A percentile compares a stretch with the other conserved stretches of the same genome.
phyloP scores from a whole-genome alignment of 2,329 filamentous ascomycete species.

The Xylariaceae sp. region DNA sequence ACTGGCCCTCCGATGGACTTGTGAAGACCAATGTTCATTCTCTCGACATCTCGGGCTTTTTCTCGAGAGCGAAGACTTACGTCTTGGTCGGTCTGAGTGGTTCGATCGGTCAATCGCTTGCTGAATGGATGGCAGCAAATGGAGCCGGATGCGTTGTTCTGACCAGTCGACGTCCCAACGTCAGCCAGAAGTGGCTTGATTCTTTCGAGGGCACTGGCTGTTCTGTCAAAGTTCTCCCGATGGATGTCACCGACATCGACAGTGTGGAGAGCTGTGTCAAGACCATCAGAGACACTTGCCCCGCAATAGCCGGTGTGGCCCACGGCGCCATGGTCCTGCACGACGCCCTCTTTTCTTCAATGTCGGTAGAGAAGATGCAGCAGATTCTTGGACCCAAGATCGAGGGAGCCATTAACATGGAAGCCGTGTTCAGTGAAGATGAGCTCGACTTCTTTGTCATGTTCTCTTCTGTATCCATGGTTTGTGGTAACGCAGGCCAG shows the following conservation, averaged over 20 bases:
- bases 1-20: constrained; percentile 3
- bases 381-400: constrained; percentile 33
- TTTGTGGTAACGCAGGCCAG: constrained; percentile 13
- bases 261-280: constrained; percentile 6
- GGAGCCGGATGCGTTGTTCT: constrained; percentile 32
- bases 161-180: constrained; percentile 32
- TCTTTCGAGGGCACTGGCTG: constrained; percentile 13
- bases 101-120: constrained; percentile 29
- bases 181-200: constrained; percentile 23
- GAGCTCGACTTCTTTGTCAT: constrained; percentile 37
- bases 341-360: constrained; percentile 26
- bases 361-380: constrained; percentile 21
- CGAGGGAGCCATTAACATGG: constrained; percentile 28
- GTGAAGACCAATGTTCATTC: constrained; percentile 1
- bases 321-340: constrained; percentile 39
- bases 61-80: constrained; percentile 28
- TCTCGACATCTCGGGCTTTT: not conserved
- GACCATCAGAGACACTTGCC: constrained; percentile 20
- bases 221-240: constrained; percentile 12
- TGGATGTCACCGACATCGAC: constrained; percentile 19
- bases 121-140: constrained; percentile 30
- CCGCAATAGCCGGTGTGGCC: constrained; percentile 35
- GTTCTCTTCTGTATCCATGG: constrained; percentile 27
- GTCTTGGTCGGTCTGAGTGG: constrained; percentile 29
- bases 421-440: constrained; percentile 28